Percentiles rank a stretch among this genome's conserved stretches.
Conservation (phyloP, 768 basidiomycete genomes). For the Rhodotorula diobovata region DNA sequence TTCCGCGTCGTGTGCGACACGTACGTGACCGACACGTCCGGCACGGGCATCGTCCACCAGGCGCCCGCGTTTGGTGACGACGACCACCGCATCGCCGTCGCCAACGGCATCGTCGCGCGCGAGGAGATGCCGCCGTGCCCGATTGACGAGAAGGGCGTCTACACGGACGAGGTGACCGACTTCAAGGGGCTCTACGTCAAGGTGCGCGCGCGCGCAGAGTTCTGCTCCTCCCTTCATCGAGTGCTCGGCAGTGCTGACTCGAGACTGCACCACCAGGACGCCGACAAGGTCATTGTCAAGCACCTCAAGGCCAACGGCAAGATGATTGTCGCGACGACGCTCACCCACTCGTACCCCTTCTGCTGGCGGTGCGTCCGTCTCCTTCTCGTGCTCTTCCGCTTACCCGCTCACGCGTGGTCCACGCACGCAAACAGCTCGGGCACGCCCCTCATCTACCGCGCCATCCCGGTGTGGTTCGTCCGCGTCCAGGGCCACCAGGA, state of each 20-base stretch:
- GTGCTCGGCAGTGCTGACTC: neutral
- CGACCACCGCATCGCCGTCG: constrained; percentile 87
- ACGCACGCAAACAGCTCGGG: constrained; percentile 60
- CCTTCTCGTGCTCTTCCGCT: neutral
- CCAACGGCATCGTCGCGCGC: constrained; percentile 69
- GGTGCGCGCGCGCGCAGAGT: constrained; percentile 50
- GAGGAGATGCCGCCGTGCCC: constrained; percentile 97
- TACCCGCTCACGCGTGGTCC: neutral
- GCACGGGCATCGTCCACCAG: constrained; percentile 98
- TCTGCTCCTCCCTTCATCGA: too few relatives aligned
- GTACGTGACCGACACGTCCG: constrained; percentile 87
- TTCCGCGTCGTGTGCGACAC: constrained; percentile 84
- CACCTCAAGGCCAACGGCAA: constrained; percentile 78
- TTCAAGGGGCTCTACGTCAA: constrained; percentile 86
- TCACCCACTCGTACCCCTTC: constrained; percentile 90
- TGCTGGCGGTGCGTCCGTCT: constrained; percentile 78
- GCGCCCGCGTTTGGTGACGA: constrained; percentile 98
- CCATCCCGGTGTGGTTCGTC: constrained; percentile 94
- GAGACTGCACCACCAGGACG: constrained; percentile 55
- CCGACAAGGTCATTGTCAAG: constrained; percentile 92
- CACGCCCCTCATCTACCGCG: constrained; percentile 91
- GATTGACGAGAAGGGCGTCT: constrained; percentile 80
- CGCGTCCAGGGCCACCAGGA: constrained; percentile 78
- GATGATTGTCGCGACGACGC: constrained; percentile 76
- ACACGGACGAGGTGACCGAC: constrained; percentile 83